These are phyloP conservation scores for Microsporum audouinii DNA, from an alignment of 2,329 filamentous ascomycete genomes.

Conservation along the genomic window DNA sequence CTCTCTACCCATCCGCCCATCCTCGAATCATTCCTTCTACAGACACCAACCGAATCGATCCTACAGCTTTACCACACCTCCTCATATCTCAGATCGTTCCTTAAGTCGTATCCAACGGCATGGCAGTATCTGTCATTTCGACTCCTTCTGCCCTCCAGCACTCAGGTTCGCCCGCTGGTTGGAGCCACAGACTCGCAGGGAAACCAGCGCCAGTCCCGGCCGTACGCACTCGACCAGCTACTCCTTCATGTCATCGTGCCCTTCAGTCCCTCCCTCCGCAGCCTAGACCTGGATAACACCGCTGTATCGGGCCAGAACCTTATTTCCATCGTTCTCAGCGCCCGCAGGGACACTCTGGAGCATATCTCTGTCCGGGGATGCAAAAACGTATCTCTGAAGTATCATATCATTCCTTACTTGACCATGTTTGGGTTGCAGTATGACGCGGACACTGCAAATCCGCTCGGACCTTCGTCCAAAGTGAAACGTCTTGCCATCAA, in stretches of 20 bases:
- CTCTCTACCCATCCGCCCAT: slow-evolving; percentile 47
- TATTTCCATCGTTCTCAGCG: slow-evolving; percentile 43
- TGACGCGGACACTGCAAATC: slow-evolving; percentile 36
- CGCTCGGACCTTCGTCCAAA: slow-evolving; percentile 22
- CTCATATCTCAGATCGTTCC: slow-evolving; percentile 42
- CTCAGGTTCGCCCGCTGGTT: slow-evolving; percentile 25
- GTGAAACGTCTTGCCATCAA: slow-evolving; percentile 42
- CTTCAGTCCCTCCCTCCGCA: slow-evolving; percentile 45
- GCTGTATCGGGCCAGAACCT: slow-evolving; percentile 48
- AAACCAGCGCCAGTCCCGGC: slow-evolving; percentile 40
- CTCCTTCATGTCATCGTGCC: slow-evolving; percentile 46
- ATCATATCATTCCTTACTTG: slow-evolving; percentile 51
- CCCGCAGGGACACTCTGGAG: slow-evolving; percentile 44
- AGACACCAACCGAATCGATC: slow-evolving; percentile 45
- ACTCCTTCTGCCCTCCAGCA: slow-evolving; percentile 34
- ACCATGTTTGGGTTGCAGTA: slow-evolving; percentile 36
- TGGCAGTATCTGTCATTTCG: slow-evolving; percentile 52
- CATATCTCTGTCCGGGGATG: slow-evolving; percentile 52
- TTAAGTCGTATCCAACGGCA: slow-evolving; percentile 47
- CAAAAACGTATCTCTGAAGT: slow-evolving; percentile 54
- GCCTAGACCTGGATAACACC: slow-evolving; percentile 50
- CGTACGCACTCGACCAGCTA: slow-evolving; percentile 48
- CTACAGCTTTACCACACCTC: slow-evolving; percentile 50
- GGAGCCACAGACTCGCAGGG: slow-evolving; percentile 23
- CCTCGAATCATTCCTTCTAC: slow-evolving; percentile 47